Percentiles rank a stretch among this genome's conserved stretches.
Evolutionary conservation across 352 stramenopile species (phyloP).

Genomic region (Chrysophaeum taylorii): DNA sequence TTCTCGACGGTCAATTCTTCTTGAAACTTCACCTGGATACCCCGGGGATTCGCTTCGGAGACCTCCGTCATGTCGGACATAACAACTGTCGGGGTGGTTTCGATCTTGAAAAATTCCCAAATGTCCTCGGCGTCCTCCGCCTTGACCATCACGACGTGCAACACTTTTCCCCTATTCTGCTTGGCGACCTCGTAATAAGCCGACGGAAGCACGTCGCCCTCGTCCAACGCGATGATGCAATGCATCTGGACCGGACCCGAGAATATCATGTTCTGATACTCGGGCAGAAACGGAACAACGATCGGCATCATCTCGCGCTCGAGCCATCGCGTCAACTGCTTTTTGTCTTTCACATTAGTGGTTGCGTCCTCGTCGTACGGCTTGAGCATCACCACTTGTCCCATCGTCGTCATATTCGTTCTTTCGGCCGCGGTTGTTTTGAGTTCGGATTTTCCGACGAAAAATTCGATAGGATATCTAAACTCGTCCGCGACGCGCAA

Average conservation of each 20-base stretch:
- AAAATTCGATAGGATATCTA: no score
- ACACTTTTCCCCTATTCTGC: neutral
- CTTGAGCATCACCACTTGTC: no score
- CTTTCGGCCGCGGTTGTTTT: no score
- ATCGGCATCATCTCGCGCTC: neutral
- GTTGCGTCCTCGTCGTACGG: no score
- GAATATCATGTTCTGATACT: neutral
- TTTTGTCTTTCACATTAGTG: no score
- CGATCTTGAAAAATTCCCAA: neutral
- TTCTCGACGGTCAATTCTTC: no score
- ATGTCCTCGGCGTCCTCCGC: neutral
- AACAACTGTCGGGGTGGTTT: neutral
- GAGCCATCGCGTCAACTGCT: no score
- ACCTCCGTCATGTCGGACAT: slow-evolving; percentile 1
- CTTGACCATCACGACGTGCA: slow-evolving; percentile 5
- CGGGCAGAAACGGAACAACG: neutral
- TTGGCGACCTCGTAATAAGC: neutral
- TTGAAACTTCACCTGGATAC: neutral
- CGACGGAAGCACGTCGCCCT: neutral
- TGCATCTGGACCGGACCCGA: neutral
- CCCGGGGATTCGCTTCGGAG: neutral
- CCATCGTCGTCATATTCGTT: no score
- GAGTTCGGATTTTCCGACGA: no score
- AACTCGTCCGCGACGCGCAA: no score
- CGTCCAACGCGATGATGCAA: neutral